Evolutionary conservation across 768 basidiomycete genomes (phyloP).

Genomic region (Porphyrellus cyaneotinctus): DNA sequence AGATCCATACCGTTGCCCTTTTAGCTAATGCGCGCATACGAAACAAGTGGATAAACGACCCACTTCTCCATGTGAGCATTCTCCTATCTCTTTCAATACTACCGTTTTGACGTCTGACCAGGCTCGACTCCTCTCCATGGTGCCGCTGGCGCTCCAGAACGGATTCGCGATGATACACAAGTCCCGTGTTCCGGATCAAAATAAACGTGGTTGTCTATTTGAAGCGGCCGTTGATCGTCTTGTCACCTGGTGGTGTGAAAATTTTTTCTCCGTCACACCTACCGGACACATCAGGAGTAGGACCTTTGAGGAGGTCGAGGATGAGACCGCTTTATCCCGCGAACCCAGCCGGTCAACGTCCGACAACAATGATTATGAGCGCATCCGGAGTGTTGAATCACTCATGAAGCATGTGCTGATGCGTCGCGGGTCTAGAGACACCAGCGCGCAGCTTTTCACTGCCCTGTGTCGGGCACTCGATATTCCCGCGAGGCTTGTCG

Average conservation of each 20-base stretch:
- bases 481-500: constrained; percentile 82
- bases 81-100: background rate
- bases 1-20: constrained; percentile 82
- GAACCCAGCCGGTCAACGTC: constrained; percentile 37
- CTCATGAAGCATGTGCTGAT: constrained; percentile 91
- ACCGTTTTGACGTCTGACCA: constrained; percentile 30
- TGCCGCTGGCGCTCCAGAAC: constrained; percentile 76
- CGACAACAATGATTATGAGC: constrained; percentile 53
- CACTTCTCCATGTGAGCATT: constrained; percentile 68
- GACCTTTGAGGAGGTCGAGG: constrained; percentile 72
- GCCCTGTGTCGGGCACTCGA: constrained; percentile 82
- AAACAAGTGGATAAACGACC: constrained; percentile 83
- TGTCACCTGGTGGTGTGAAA: constrained; percentile 77
- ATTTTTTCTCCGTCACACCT: constrained; percentile 61
- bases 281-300: constrained; percentile 69
- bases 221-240: constrained; percentile 74
- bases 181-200: constrained; percentile 72
- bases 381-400: constrained; percentile 73
- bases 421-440: constrained; percentile 76
- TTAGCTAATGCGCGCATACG: constrained; percentile 70
- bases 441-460: constrained; percentile 87
- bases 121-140: constrained; percentile 86
- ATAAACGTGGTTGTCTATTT: constrained; percentile 82
- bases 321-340: constrained; percentile 27
- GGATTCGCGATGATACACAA: constrained; percentile 80